Conservation (phyloP, 2,329 filamentous ascomycete genomes). For the Stagonosporopsis cucurbitacearum region DNA sequence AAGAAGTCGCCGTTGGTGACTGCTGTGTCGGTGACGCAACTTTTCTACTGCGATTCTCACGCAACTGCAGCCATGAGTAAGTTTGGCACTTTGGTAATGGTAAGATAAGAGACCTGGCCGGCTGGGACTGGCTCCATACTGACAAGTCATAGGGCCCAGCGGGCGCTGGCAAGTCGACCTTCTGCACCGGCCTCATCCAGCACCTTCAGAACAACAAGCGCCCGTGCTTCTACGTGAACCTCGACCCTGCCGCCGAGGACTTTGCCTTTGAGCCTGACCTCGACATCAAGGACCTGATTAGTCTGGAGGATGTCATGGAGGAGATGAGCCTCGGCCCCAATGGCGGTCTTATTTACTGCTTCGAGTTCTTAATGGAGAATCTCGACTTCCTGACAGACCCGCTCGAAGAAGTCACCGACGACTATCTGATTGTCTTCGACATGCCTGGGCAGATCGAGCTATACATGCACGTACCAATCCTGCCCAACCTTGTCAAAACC, state of each 20-base stretch:
- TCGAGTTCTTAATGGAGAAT: constrained; percentile 94
- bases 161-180: constrained; percentile 95
- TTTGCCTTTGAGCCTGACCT: constrained; percentile 92
- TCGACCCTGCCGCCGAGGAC: constrained; percentile 92
- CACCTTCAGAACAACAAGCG: constrained; percentile 88
- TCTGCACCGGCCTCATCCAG: constrained; percentile 91
- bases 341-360: constrained; percentile 93
- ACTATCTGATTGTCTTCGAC: constrained; percentile 97
- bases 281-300: constrained; percentile 94
- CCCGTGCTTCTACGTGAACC: constrained; percentile 97
- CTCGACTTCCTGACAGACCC: constrained; percentile 88
- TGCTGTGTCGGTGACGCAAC: constrained; percentile 12
- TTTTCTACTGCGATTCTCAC: background rate
- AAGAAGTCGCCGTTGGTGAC: constrained; percentile 3
- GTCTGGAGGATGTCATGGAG: constrained; percentile 94
- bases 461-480: constrained; percentile 93
- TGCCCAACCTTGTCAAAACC: constrained; percentile 83
- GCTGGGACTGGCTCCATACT: background rate
- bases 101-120: constrained; percentile 5
- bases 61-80: constrained; percentile 73
- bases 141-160: constrained; percentile 69
- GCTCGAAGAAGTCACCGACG: constrained; percentile 85
- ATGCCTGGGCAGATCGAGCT: constrained; percentile 99
- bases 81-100: constrained; percentile 94
- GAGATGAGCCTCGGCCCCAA: constrained; percentile 90